Percentiles rank a stretch among this genome's conserved stretches.
These are phyloP conservation scores for Glarea lozoyensis DNA, from an alignment of 495 filamentous ascomycete genomes.

Conservation along the genomic window DNA sequence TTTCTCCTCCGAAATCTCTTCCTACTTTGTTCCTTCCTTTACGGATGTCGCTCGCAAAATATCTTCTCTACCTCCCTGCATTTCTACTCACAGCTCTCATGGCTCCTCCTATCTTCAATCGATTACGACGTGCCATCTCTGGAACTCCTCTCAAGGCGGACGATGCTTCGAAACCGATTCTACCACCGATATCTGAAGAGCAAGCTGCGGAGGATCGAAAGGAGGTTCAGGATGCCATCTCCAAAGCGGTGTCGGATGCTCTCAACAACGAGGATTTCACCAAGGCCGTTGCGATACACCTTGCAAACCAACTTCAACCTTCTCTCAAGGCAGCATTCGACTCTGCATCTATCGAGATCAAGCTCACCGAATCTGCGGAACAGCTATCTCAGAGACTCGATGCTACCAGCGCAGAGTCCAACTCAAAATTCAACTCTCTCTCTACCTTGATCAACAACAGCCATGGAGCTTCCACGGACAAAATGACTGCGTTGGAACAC, in stretches of 20 bases:
- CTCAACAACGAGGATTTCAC: conserved; percentile 20
- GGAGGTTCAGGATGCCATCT: conserved; percentile 13
- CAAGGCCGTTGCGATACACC: conserved; percentile 17
- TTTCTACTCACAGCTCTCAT: conserved; percentile 14
- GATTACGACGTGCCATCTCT: conserved; percentile 4
- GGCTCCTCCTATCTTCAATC: conserved; percentile 13
- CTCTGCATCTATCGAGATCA: conserved; percentile 14
- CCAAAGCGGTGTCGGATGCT: conserved; percentile 17
- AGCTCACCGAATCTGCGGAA: conserved; percentile 12
- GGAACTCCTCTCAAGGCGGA: not conserved
- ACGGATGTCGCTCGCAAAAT: conserved; percentile 12
- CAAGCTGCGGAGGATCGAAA: conserved; percentile 9
- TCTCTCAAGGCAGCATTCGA: conserved; percentile 18
- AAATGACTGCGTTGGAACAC: conserved; percentile 17
- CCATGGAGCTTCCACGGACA: conserved; percentile 8
- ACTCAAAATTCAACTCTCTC: conserved; percentile 11
- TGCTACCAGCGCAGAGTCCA: conserved; percentile 8
- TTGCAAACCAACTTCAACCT: conserved; percentile 17
- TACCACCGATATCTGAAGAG: conserved; percentile 5
- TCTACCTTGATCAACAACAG: conserved; percentile 9
- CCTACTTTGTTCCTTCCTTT: conserved; percentile 1
- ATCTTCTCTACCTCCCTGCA: conserved; percentile 6
- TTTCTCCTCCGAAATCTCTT: conserved; percentile 6
- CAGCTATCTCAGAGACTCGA: conserved; percentile 14
- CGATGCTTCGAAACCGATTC: not conserved